Conservation (phyloP, 306 rosid genomes). For the Inga leiocalycina region DNA sequence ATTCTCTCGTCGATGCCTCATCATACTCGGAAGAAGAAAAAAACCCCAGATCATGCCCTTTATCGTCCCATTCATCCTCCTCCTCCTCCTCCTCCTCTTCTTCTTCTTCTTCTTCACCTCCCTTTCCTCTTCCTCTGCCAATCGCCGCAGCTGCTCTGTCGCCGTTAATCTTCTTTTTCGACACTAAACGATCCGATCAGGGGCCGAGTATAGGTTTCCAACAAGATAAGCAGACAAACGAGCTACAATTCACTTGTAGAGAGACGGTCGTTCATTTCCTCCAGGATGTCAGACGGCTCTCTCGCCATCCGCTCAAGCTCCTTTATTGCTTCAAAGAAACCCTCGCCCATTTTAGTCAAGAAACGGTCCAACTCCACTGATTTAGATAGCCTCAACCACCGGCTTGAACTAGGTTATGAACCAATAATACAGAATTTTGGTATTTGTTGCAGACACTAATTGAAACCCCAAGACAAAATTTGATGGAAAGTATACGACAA, state of each 20-base stretch:
- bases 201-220: too few relatives aligned
- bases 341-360: constrained; percentile 59
- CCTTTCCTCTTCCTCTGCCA: too few relatives aligned
- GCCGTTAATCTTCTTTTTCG: too few relatives aligned
- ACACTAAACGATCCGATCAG: too few relatives aligned
- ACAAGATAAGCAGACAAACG: constrained; percentile 71
- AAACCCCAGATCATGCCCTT: too few relatives aligned
- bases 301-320: constrained; percentile 91
- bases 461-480: constrained; percentile 41
- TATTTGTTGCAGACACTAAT: constrained; percentile 33
- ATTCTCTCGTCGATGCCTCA: too few relatives aligned
- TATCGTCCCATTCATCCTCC: too few relatives aligned
- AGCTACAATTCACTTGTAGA: constrained; percentile 87
- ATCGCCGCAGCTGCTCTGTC: too few relatives aligned
- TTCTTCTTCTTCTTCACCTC: too few relatives aligned
- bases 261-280: constrained; percentile 89
- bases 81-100: too few relatives aligned
- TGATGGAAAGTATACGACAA: constrained; percentile 32
- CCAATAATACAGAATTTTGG: constrained; percentile 35
- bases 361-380: constrained; percentile 25
- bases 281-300: constrained; percentile 90
- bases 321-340: constrained; percentile 88
- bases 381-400: constrained; percentile 53
- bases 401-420: constrained; percentile 38
- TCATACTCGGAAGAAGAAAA: too few relatives aligned